Evolutionary conservation across 208 protist genomes (phyloP).

Genomic region (Trypanosoma mega): DNA sequence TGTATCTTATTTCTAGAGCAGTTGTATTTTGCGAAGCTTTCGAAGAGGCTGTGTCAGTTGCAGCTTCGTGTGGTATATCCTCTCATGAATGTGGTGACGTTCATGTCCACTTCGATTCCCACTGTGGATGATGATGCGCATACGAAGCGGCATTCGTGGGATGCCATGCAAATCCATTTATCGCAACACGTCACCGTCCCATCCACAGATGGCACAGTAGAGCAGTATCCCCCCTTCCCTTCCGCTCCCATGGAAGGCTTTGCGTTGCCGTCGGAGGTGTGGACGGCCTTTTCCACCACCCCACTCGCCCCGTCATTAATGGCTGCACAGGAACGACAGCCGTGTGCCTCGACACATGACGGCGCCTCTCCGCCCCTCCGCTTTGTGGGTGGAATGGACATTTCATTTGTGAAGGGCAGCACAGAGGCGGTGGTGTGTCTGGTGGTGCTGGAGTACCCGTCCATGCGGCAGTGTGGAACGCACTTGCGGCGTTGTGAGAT

Average conservation of each 20-base stretch:
- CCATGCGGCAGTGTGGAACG: constrained; percentile 31
- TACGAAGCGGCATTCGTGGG: constrained; percentile 34
- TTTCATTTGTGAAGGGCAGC: constrained; percentile 72
- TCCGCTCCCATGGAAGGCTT: constrained; percentile 1
- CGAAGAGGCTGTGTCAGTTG: too few species aligned
- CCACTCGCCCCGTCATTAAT: constrained; percentile 15
- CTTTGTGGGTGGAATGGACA: constrained; percentile 67
- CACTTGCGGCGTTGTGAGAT: constrained; percentile 63
- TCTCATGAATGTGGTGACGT: neutral
- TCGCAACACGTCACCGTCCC: constrained; percentile 34
- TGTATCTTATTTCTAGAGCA: too few species aligned
- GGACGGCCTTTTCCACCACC: constrained; percentile 2
- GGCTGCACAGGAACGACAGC: neutral
- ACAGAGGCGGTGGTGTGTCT: constrained; percentile 64
- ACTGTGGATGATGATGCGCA: neutral
- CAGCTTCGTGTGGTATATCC: too few species aligned
- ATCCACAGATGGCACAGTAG: constrained; percentile 15
- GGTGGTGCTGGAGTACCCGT: constrained; percentile 66
- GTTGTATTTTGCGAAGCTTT: too few species aligned
- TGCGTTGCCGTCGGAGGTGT: constrained; percentile 11
- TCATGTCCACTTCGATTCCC: neutral
- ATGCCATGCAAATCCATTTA: constrained; percentile 28
- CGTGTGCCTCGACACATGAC: neutral
- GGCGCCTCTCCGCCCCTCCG: constrained; percentile 22
- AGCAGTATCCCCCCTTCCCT: constrained; percentile 3